Evolutionary conservation across 2,329 filamentous ascomycete genomes (phyloP), one percentile per base, ranked within the genome.

Genomic region (Trichoderma asperellum): DNA sequence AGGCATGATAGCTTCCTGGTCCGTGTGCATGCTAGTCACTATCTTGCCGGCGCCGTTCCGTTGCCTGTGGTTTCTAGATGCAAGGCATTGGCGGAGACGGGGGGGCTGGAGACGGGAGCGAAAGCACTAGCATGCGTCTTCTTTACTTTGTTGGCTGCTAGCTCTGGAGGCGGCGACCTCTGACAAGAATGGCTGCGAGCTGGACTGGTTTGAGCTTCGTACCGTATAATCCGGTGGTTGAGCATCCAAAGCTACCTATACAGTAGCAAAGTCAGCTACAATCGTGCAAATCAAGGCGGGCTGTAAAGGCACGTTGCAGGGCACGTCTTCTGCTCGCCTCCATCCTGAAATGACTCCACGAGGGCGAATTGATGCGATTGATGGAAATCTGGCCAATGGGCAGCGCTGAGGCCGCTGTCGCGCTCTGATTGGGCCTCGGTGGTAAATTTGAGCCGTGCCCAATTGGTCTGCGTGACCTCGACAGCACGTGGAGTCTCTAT

Each of bases 361-460:
- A 73, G 71, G 74, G 65, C 72, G 73, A 76, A n/a, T 73, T 75
- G 73, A 73, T 74, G 65, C 73, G 74, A 76, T 77, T 76, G 75
- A 77, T 72, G 70, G 73, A 69, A 52, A 59, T 56, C 61, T 70
- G 72, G 71, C 76, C 76, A 78, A 78, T 78, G 62, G 72, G 66
- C 43, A 65, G 62, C 70, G 62, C 64, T 27, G 72, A 63, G 62
- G 67, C 70, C 67, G 58, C 58, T 63, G 68, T 71, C 66, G 66
- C 61, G 68, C 59, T 61, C 56, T 70, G 69, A 77, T 78, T 77
- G 76, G 76, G 68, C 11, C 29, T 72, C 66, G 56, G 71, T 68
- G 66, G 58, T 70, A 74, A 72, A 74, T 43, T 76, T 77, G 62
- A 53, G 34, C 35, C 37, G 53, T 47, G 60, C 37, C 52, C 68